These are phyloP conservation scores for Hanseniaspora taiwanica DNA, from an alignment of 805 yeast species.

Conservation along the genomic window DNA sequence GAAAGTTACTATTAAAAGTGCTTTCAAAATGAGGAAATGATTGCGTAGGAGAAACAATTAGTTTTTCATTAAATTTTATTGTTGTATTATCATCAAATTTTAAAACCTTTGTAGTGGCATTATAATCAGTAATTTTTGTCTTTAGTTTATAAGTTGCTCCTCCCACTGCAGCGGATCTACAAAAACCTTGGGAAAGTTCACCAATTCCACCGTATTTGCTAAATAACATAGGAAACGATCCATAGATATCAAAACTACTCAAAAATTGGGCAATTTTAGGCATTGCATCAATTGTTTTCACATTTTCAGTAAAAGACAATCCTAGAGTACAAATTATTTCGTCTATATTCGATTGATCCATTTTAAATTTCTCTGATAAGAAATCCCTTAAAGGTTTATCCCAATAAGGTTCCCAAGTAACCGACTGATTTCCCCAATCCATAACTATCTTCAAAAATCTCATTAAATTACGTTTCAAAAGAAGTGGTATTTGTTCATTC, in stretches of 20 bases:
- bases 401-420: slow-evolving; percentile 43
- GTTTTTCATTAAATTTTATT: slow-evolving; percentile 34
- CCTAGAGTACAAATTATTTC: slow-evolving; percentile 85
- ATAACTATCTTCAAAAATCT: slow-evolving; percentile 80
- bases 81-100: slow-evolving; percentile 61
- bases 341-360: slow-evolving; percentile 60
- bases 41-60: slow-evolving; percentile 38
- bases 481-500: slow-evolving; percentile 61
- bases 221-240: slow-evolving; percentile 83
- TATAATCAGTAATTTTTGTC: slow-evolving; percentile 50
- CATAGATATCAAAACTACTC: slow-evolving; percentile 79
- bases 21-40: slow-evolving; percentile 25
- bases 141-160: slow-evolving; percentile 87
- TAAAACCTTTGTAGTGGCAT: slow-evolving; percentile 55
- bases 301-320: slow-evolving; percentile 45
- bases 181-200: slow-evolving; percentile 90
- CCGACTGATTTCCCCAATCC: slow-evolving; percentile 48
- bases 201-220: slow-evolving; percentile 95
- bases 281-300: slow-evolving; percentile 62
- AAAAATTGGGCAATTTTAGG: slow-evolving; percentile 74
- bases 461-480: slow-evolving; percentile 68
- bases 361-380: slow-evolving; percentile 49
- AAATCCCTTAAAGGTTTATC: slow-evolving; percentile 46
- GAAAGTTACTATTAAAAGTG: too few relatives aligned
- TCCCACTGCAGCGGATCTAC: slow-evolving; percentile 95